Evolutionary conservation across 805 yeast genomes (phyloP), one percentile per base, ranked within the genome.

Genomic region (Helenozyma baotianmanensis): DNA sequence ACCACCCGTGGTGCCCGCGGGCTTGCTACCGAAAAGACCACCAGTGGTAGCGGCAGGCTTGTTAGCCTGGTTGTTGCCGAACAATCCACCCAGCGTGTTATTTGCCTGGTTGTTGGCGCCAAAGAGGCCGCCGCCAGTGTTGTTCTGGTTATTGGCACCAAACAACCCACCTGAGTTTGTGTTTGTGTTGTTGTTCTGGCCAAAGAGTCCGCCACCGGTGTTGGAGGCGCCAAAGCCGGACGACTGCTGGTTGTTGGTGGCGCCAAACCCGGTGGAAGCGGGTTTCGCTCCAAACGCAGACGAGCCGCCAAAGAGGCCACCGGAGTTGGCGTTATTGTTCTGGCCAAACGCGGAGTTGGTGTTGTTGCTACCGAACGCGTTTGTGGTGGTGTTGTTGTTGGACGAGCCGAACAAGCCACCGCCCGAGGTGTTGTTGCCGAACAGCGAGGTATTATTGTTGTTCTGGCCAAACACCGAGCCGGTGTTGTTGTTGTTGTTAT

Each of bases 221-320:
- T 43, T 56, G 18, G 15, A 21, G 40, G 51, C 31, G 14, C 36
- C 36, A 12, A 32, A 33, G 19, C 19, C 19, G 8, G 19, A 17
- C 5, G 19, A 6, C 8, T 17, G 19, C 19, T 17, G 19, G 19
- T 17, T 17, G 21, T 21, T 21, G 17, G 27, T 29, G 28, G 28
- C 34, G 8, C 49, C 50, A 21, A 40, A 40, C 10, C 43, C 21
- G 23, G 39, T 29, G 19, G 45, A 33, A 28, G 34, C 42, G 14
- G 45, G 45, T 40, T 50, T 40, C 38, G 64, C 44, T 36, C 71
- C 61, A 51, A 67, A 48, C 21, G 54, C 50, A 25, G 50, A 43
- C 12, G 28, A 25, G 2, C 25, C 33, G n/a, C 76, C 76, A 50
- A 73, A 74, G 18, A 60, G 50, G 6, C 72, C 71, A 18, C 58